A percentile compares a stretch with the other conserved stretches of the same genome.
These are phyloP conservation scores for Phlyctochytrium arcticum DNA, from an alignment of 192 early-diverging fungal genomes.

Conservation along the genomic window DNA sequence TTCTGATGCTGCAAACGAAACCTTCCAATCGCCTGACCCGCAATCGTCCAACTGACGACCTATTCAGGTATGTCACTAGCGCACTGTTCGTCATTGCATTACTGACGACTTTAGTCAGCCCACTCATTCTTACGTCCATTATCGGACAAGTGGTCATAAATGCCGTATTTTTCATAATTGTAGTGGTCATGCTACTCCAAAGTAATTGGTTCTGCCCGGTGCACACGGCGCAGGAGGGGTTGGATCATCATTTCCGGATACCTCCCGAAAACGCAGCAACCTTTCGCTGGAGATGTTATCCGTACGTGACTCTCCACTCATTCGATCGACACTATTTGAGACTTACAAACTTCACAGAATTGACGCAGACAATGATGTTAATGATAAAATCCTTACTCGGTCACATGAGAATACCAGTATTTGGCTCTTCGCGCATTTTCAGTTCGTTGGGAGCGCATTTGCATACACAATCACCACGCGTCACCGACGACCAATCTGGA, in stretches of 20 bases:
- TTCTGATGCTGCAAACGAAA: conserved; percentile 40
- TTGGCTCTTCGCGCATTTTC: conserved; percentile 48
- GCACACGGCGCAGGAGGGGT: conserved; percentile 7
- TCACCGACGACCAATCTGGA: conserved; percentile 44
- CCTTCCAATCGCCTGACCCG: conserved; percentile 16
- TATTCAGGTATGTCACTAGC: conserved; percentile 17
- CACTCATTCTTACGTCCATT: conserved; percentile 31
- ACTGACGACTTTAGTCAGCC: not conserved
- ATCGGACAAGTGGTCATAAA: conserved; percentile 42
- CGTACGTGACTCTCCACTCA: conserved; percentile 10
- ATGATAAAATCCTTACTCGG: conserved; percentile 14
- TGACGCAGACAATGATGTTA: conserved; percentile 5
- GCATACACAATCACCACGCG: conserved; percentile 24
- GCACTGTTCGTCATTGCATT: not conserved
- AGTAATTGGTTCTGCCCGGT: conserved; percentile 42
- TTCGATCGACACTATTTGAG: not conserved
- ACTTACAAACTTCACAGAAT: not conserved
- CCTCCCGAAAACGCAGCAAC: conserved; percentile 16
- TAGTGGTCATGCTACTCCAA: conserved; percentile 8
- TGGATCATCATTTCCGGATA: conserved; percentile 32
- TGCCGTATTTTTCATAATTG: conserved; percentile 26
- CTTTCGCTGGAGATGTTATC: conserved; percentile 40
- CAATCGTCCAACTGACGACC: conserved; percentile 38
- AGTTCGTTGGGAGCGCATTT: conserved; percentile 28
- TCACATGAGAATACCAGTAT: conserved; percentile 42